Base-by-base conservation (phyloP, 257 asterid genomes). In the Rehmannia glutinosa region DNA sequence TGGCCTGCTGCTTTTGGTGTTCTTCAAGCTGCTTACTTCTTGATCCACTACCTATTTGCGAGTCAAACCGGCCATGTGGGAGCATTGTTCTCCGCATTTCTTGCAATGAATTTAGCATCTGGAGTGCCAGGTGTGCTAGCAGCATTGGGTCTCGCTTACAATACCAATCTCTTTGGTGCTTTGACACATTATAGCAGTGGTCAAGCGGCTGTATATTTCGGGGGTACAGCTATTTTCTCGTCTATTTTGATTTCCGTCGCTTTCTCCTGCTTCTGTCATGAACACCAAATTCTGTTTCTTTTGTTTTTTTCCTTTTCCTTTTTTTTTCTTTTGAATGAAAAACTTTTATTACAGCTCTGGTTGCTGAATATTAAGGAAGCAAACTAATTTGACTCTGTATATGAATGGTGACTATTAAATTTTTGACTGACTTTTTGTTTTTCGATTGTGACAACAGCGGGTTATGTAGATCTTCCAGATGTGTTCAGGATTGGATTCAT, bases 161-260 rank as follows among this genome's bases (percentile, higher is more conserved):
- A 92, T 65, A 92, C 98, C 60, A 92, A 86, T 64, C 83, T 92
- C 6, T 89, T 92, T 50, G 98, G 98, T 60, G 90, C 98, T 70
- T 86, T 92, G 88, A 81, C 98, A 3, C 98, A 92, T 84, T 92
- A 92, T 69, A 92, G 98, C 81, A 92, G 98, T 68, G 98, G 98
- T 23, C 98, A 89, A 77, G 97, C 98, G 53, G 98, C 98, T 59
- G 95, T 92, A 8, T 89, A 89, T 81, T 92, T 85, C 47, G 98
- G 98, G 80, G 98, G 98, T 92, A 81, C 68, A 15, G 2, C 64
- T 41, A 49, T 12, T 52, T 47, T 47, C 28, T 28, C 43, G 59
- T 52, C 19, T 51, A 12, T 16, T 52, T 12, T 12, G 33, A 10
- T 43, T 51, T 33, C 35, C 17, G n/a, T 58, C n/a, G 19, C 43